Evolutionary conservation across 2,329 filamentous ascomycete genomes (phyloP), one percentile per base, ranked within the genome.

Genomic region (Fusarium devonianum): DNA sequence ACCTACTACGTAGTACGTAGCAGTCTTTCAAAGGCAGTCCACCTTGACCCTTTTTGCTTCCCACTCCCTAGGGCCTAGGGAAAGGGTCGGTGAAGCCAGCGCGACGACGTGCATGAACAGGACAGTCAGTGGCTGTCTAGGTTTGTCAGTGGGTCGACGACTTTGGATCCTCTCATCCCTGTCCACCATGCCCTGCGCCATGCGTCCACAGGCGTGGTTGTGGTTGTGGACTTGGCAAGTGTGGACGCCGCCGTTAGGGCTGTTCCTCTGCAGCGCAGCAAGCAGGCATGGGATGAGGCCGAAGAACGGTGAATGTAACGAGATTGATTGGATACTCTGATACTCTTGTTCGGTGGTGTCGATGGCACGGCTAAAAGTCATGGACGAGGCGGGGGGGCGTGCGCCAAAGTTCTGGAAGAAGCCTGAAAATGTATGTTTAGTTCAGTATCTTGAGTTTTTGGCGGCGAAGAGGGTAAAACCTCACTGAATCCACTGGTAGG

Each of bases 51-150:
- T 49, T 49, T 57, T 50, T 41, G 40, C 44, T 53, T 60, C 36
- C 48, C 48, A 58, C 48, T 60, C 47, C 42, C 36, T 30, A 49
- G 33, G 43, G 40, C 51, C 51, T 30, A 43, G 32, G 38, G 52
- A 58, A 66, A 67, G 52, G 62, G 66, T 68, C 66, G 66, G 66
- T 68, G 66, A 68, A 56, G 64, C n/a, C 58, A 66, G 61, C 62
- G 46, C 57, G 45, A 63, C 49, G 52, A 63, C 57, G 53, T 69
- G 67, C 67, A 68, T 68, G 66, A 68, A 68, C 66, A 66, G 62
- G 58, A 65, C 61, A 60, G 47, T 58, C 60, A 58, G 65, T 67
- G 64, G 64, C 65, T 67, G 61, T 57, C 35, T 48, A n/a, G n/a
- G n/a, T 41, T 43, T 34, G 19, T 30, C 47, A 46, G 53, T 60